Base-by-base conservation (phyloP, 805 yeast genomes). In the Kazachstania viticola region DNA sequence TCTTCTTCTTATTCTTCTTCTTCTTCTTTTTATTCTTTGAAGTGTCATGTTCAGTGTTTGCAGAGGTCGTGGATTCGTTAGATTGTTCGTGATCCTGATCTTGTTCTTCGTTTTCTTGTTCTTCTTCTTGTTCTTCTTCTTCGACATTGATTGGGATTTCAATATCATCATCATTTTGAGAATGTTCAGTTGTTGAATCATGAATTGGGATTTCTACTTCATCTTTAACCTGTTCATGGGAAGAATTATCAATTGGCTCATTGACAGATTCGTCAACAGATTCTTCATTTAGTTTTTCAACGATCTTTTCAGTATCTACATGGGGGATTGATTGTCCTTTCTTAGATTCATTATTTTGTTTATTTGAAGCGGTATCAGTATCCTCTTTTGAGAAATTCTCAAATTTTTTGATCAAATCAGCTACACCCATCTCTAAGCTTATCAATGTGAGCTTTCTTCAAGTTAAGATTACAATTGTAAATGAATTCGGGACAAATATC, bases 41-140 rank as follows among this genome's bases (percentile, higher is more conserved):
- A 11, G 29, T n/a, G 15, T 25, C 35, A 7, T 35, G 14, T 16
- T 25, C 27, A 16, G 34, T n/a, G 14, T 33, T 33, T n/a, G 31
- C 25, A 22, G 79, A 77, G 49, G 73, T 78, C 41, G 72, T 75
- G 8, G 11, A 31, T 12, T 14, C 18, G 14, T 18, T 18, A 17
- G 15, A 9, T 15, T 17, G 30, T 24, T 27, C 34, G 13, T 32
- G 14, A 30, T 54, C 48, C 49, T 72, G 23, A 30, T 29, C 79
- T 33, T 67, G 73, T 9, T 35, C 33, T 16, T 18, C 31, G 14
- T 21, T 25, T 12, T 17, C 26, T n/a, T 26, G 25, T 17, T 35
- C 32, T n/a, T 25, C 33, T 7, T 23, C 17, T 18, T 23, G 21
- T 7, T 30, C 17, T 22, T 29, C 30, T 27, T 30, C 35, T 11